These are phyloP conservation scores for Panaeolus papilionaceus DNA, from an alignment of 768 basidiomycete species.

Conservation along the genomic window DNA sequence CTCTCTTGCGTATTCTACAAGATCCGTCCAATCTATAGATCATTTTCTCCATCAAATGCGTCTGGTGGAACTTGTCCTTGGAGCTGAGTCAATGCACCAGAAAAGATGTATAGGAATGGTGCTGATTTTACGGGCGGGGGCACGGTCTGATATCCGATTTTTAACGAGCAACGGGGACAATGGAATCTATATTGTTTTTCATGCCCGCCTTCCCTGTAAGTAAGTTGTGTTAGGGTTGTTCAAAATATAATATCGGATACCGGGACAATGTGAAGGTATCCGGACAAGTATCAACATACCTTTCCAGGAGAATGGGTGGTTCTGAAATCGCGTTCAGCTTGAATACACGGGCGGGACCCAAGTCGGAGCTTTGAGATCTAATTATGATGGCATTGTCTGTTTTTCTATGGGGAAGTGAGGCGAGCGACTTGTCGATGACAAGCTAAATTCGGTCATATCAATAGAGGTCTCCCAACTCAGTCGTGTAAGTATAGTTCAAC, in stretches of 20 bases:
- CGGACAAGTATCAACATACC: constrained; percentile 50
- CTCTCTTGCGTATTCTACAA: not conserved
- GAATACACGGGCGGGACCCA: constrained; percentile 72
- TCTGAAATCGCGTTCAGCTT: constrained; percentile 81
- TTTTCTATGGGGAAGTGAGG: constrained; percentile 70
- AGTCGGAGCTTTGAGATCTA: constrained; percentile 68
- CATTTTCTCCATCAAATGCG: constrained; percentile 73
- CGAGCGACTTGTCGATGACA: constrained; percentile 79
- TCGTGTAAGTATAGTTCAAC: constrained; percentile 32
- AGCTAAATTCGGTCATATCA: constrained; percentile 52
- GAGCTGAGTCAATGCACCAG: constrained; percentile 84
- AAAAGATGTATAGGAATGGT: constrained; percentile 80
- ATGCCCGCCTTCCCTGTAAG: constrained; percentile 63
- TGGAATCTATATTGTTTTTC: constrained; percentile 78
- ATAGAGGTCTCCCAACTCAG: not conserved
- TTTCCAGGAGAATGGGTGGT: constrained; percentile 78
- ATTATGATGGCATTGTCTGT: constrained; percentile 85
- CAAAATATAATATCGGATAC: not conserved
- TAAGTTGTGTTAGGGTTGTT: constrained; percentile 9
- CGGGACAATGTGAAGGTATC: not conserved
- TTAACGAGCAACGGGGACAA: constrained; percentile 71
- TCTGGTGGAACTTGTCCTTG: constrained; percentile 88
- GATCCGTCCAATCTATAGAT: constrained; percentile 25
- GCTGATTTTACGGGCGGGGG: constrained; percentile 80
- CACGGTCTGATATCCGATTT: constrained; percentile 78